Evolutionary conservation across 1,139 yeast genomes (phyloP).

Genomic region (Casaregolazyma lundiana): DNA sequence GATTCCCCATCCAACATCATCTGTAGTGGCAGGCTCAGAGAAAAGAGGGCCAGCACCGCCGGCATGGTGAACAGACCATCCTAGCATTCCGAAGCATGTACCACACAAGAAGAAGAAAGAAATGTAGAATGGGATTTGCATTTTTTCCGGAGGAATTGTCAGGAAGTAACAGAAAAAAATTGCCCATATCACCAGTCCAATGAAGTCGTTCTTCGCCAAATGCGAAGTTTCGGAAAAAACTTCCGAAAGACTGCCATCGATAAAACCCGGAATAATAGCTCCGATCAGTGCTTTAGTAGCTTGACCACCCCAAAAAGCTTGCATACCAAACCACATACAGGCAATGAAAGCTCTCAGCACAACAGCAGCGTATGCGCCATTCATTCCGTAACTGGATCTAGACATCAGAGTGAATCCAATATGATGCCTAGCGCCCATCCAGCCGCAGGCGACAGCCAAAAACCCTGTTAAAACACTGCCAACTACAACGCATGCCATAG

Average conservation of each 20-base stretch:
- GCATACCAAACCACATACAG: slow-evolving; percentile 30
- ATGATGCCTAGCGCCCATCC: slow-evolving; percentile 30
- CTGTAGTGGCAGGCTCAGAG: slow-evolving; percentile 17
- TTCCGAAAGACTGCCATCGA: slow-evolving; percentile 30
- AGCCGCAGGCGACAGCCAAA: slow-evolving; percentile 28
- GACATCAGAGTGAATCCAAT: slow-evolving; percentile 29
- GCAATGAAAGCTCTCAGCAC: slow-evolving; percentile 25
- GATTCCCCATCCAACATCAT: slow-evolving; percentile 19
- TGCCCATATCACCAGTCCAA: slow-evolving; percentile 29
- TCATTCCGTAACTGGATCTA: slow-evolving; percentile 29
- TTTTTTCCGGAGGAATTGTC: slow-evolving; percentile 24
- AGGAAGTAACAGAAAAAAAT: slow-evolving; percentile 24
- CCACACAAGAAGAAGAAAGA: slow-evolving; percentile 12
- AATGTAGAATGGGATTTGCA: slow-evolving; percentile 14
- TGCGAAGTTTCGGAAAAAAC: slow-evolving; percentile 26
- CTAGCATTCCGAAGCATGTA: slow-evolving; percentile 15
- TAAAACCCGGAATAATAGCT: slow-evolving; percentile 25
- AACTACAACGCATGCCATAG: slow-evolving; percentile 13
- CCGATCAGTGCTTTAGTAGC: slow-evolving; percentile 24
- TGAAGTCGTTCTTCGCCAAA: slow-evolving; percentile 29
- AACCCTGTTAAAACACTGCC: slow-evolving; percentile 18
- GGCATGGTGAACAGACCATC: slow-evolving; percentile 19
- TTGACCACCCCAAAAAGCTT: slow-evolving; percentile 27
- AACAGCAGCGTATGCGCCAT: slow-evolving; percentile 27
- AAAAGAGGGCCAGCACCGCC: slow-evolving; percentile 21